Evolutionary conservation across 2,329 filamentous ascomycete species (phyloP).

Genomic region (Botrytis sinoallii): DNA sequence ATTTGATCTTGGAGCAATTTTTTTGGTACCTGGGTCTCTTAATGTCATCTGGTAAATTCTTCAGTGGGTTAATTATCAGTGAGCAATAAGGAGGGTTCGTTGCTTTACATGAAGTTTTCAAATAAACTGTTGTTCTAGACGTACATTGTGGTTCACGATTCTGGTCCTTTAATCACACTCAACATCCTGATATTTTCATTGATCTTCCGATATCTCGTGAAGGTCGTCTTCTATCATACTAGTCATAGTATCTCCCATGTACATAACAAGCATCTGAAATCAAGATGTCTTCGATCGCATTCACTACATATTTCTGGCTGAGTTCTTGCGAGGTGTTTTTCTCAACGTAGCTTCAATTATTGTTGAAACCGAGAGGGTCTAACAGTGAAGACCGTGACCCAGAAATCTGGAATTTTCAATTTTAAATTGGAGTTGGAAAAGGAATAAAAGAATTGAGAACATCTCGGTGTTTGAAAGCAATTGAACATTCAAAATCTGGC

Average conservation of each 20-base stretch:
- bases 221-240: background rate
- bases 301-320: background rate
- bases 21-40: background rate
- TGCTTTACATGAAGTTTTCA: background rate
- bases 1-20: background rate
- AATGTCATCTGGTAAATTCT: background rate
- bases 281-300: accelerated
- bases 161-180: background rate
- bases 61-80: background rate
- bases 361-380: background rate
- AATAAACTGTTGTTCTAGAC: too few relatives aligned
- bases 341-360: accelerated
- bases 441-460: background rate
- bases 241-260: background rate
- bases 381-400: background rate
- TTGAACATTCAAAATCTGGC: background rate
- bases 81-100: accelerated
- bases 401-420: background rate
- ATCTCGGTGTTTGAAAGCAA: background rate
- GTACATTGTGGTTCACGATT: background rate
- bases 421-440: background rate
- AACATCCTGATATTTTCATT: accelerated
- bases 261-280: background rate
- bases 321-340: accelerated
- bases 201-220: background rate